Evolutionary conservation across 257 asterid genomes (phyloP).

Genomic region (Datura wrightii): DNA sequence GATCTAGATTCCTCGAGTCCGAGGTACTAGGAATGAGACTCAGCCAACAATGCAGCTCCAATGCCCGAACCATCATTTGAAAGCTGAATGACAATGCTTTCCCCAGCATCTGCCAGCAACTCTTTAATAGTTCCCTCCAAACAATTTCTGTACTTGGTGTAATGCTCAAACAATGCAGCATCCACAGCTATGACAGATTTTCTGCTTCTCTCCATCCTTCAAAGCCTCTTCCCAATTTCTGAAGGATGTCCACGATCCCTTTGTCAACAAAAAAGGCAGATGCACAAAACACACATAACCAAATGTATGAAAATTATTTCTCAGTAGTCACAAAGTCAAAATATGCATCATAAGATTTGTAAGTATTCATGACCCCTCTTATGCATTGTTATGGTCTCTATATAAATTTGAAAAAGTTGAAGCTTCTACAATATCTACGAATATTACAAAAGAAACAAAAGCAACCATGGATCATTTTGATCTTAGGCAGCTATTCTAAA

Average conservation of each 20-base stretch:
- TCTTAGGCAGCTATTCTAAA: neutral
- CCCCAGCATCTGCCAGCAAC: slow-evolving; percentile 63
- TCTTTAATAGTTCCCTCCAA: slow-evolving; percentile 62
- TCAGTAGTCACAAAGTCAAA: neutral
- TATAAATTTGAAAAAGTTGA: neutral
- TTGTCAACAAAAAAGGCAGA: no score
- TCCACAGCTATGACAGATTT: no score
- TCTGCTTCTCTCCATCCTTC: slow-evolving; percentile 51
- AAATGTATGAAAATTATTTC: no score
- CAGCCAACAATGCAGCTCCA: slow-evolving; percentile 92
- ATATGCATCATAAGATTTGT: neutral
- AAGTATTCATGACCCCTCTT: neutral
- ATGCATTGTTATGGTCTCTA: neutral
- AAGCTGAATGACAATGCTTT: slow-evolving; percentile 45
- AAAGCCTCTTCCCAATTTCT: slow-evolving; percentile 70
- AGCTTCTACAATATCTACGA: neutral
- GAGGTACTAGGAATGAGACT: slow-evolving; percentile 75
- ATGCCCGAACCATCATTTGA: slow-evolving; percentile 84
- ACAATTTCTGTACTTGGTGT: slow-evolving; percentile 61
- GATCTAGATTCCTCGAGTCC: slow-evolving; percentile 42
- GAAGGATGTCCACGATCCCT: slow-evolving; percentile 74
- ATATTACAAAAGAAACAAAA: neutral
- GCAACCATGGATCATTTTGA: neutral
- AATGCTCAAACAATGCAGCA: slow-evolving; percentile 64
- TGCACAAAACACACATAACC: no score